These are phyloP conservation scores for Solanum tarapatanum DNA, from an alignment of 257 asterid species.

Conservation along the genomic window DNA sequence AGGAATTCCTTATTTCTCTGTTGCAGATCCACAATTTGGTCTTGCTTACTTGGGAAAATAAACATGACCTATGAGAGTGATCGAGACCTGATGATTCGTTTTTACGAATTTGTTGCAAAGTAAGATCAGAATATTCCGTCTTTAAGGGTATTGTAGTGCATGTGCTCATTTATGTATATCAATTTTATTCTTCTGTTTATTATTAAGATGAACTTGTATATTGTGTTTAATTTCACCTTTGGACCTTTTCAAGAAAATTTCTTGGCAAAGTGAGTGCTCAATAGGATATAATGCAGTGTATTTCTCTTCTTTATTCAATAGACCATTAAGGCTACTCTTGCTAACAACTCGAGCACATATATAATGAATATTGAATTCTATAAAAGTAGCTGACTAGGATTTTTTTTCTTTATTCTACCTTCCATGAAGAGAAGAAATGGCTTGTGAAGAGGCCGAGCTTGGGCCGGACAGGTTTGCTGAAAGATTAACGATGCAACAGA, in stretches of 20 bases:
- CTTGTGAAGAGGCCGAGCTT: conserved; percentile 91
- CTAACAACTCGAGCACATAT: neutral
- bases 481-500: conserved; percentile 41
- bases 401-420: neutral
- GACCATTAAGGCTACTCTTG: neutral
- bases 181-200: no score
- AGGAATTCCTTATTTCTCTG: conserved; percentile 4
- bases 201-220: no score
- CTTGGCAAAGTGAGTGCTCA: no score
- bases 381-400: neutral
- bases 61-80: conserved; percentile 62
- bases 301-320: neutral
- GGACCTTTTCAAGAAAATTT: no score
- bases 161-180: neutral
- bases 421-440: conserved; percentile 71
- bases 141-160: neutral
- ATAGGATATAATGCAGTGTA: neutral
- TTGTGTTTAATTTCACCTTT: no score
- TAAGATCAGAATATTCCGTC: conserved; percentile 15
- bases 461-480: conserved; percentile 62
- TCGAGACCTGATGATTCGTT: conserved; percentile 65
- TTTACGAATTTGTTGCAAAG: conserved; percentile 77
- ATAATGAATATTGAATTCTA: neutral
- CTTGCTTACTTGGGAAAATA: conserved; percentile 75
- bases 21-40: conserved; percentile 75